Evolutionary conservation across 2,329 filamentous ascomycete genomes (phyloP), one percentile per base, ranked within the genome.

Genomic region (Ceratocystis colombiana): DNA sequence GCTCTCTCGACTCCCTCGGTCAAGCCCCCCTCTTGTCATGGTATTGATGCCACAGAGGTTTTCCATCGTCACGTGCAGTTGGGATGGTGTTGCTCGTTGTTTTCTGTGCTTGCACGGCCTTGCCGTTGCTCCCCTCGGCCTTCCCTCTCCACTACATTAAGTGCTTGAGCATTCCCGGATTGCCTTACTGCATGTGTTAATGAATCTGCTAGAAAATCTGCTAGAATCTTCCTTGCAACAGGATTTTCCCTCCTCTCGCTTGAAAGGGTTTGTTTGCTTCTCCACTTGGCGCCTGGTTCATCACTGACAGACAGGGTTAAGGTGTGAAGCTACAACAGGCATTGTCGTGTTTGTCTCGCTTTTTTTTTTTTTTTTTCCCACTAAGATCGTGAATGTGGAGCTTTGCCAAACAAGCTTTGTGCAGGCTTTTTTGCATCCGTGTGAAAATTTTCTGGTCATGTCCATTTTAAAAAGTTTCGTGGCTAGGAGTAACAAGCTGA

Each of bases 381-480:
- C 22, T 8, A 28, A 30, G 15, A 28, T 57, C 22, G 22, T 30
- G 53, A 57, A 33, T 30, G 15, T 30, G 17, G 53, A 30, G 22
- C 53, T 25, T 6, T 17, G 10, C 17, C n/a, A 20, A 50, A 50
- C n/a, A n/a, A 25, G 17, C 46, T 22, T n/a, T 50, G 46, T 8
- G 22, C 22, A 25, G 22, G 10, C 22, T 50, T 50, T 48, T 50
- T 50, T 50, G 37, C 37, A 12, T 50, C 46, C n/a, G 1, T 1
- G 15, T 57, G 53, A 57, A 57, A 57, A 57, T 57, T 57, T 57
- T 57, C 53, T 57, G 10, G 53, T 57, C 53, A 57, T 17, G 53
- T 10, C 53, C 53, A 57, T 30, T 8, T 15, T 6, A 57, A 57
- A 30, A 57, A 57, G 37, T 41, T 41, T 41, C 12, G 10, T 41